Evolutionary conservation across 371 early-diverging fungal genomes (phyloP).

Genomic region (Capniomyces stellatus): DNA sequence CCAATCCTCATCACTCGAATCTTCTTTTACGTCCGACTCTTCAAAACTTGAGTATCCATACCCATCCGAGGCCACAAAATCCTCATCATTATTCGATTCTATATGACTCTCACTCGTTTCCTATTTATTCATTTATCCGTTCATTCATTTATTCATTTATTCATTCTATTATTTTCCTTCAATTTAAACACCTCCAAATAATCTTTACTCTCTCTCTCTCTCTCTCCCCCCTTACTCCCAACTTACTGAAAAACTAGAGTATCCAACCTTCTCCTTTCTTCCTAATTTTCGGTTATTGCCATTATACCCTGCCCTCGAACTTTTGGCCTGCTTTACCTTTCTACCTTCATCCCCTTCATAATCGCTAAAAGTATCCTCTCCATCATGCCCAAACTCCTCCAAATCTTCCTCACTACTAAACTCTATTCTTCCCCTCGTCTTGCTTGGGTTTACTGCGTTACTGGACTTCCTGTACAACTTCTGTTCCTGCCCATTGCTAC

Average conservation of each 20-base stretch:
- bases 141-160: too few species aligned
- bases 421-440: too few species aligned
- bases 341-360: neutral
- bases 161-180: too few species aligned
- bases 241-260: too few species aligned
- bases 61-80: conserved; percentile 8
- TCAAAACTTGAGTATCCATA: neutral
- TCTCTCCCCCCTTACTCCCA: too few species aligned
- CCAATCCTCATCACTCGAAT: conserved; percentile 7
- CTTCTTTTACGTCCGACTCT: neutral
- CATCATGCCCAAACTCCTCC: neutral
- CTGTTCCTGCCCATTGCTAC: neutral
- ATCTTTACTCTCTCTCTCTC: too few species aligned
- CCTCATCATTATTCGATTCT: conserved; percentile 5
- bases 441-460: too few species aligned
- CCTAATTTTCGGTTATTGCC: too few species aligned
- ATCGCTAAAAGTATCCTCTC: neutral
- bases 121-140: too few species aligned
- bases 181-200: too few species aligned
- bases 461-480: neutral
- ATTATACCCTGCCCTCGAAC: neutral
- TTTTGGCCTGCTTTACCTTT: neutral
- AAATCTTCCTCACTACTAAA: neutral
- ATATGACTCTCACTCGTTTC: neutral
- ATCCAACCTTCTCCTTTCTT: too few species aligned